Evolutionary conservation across 495 filamentous ascomycete genomes (phyloP).

Genomic region (Aspergillus steynii): DNA sequence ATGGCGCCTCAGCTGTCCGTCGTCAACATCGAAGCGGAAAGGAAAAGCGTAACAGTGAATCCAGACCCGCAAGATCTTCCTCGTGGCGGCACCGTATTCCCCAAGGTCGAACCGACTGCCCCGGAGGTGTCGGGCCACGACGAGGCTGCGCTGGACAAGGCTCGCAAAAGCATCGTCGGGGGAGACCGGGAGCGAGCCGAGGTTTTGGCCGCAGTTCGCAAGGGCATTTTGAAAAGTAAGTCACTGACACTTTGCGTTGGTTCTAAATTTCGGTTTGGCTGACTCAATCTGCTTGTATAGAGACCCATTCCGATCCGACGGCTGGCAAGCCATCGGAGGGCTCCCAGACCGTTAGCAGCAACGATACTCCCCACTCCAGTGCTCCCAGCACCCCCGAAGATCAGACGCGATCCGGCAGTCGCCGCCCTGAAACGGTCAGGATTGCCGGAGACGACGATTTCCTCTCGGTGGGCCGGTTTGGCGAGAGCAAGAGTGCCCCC

Average conservation of each 20-base stretch:
- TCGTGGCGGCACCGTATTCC: slow-evolving; percentile 80
- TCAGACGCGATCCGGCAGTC: slow-evolving; percentile 52
- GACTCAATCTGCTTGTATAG: slow-evolving; percentile 30
- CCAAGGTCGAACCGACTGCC: slow-evolving; percentile 69
- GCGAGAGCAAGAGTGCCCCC: slow-evolving; percentile 72
- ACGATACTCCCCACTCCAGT: slow-evolving; percentile 78
- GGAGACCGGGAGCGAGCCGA: slow-evolving; percentile 90
- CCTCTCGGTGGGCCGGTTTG: slow-evolving; percentile 66
- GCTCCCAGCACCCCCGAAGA: slow-evolving; percentile 85
- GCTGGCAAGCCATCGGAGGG: slow-evolving; percentile 33
- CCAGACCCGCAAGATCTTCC: slow-evolving; percentile 65
- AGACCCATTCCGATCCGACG: slow-evolving; percentile 60
- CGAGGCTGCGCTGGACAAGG: slow-evolving; percentile 59
- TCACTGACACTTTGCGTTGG: slow-evolving; percentile 7
- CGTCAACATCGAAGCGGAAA: slow-evolving; percentile 92
- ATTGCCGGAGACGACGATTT: slow-evolving; percentile 90
- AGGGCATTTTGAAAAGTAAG: slow-evolving; percentile 94
- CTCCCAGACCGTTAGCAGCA: slow-evolving; percentile 52
- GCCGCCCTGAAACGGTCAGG: slow-evolving; percentile 63
- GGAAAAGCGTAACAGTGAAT: slow-evolving; percentile 80
- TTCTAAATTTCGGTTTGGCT: slow-evolving; percentile 15
- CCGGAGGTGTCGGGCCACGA: slow-evolving; percentile 39
- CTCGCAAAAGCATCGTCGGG: slow-evolving; percentile 82
- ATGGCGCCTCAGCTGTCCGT: slow-evolving; percentile 83
- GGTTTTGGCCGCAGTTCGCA: slow-evolving; percentile 83